Percentiles rank a stretch among this genome's conserved stretches.
phyloP scores from a whole-genome alignment of 2,329 filamentous ascomycete species.

The Paecilomyces niveus region DNA sequence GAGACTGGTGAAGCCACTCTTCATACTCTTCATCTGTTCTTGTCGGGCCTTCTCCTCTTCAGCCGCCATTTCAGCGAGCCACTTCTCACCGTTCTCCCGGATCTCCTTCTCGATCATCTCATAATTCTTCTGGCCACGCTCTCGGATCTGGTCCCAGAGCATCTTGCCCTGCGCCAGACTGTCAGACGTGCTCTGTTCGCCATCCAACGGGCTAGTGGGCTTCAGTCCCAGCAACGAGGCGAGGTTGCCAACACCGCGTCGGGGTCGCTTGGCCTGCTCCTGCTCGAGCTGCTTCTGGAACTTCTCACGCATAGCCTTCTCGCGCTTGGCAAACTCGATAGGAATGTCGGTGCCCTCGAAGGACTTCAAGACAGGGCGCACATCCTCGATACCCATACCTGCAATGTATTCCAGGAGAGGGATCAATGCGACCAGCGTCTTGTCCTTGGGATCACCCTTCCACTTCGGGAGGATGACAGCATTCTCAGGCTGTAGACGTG shows the following conservation, averaged over 20 bases:
- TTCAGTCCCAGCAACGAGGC: constrained; percentile 73
- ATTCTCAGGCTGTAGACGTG: constrained; percentile 90
- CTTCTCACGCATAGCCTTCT: constrained; percentile 75
- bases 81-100: constrained; percentile 85
- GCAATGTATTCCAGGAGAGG: constrained; percentile 97
- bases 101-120: constrained; percentile 85
- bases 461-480: constrained; percentile 87
- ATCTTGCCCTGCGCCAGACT: constrained; percentile 91
- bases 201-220: constrained; percentile 53
- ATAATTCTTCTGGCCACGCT: constrained; percentile 86
- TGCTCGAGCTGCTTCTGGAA: constrained; percentile 72
- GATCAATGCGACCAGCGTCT: constrained; percentile 78
- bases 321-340: constrained; percentile 78
- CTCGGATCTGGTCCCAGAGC: constrained; percentile 88
- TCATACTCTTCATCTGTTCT: constrained; percentile 89
- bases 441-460: constrained; percentile 76
- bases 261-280: constrained; percentile 57
- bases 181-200: constrained; percentile 65
- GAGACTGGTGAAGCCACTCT: constrained; percentile 61
- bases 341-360: constrained; percentile 88
- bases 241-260: constrained; percentile 58
- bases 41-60: constrained; percentile 84
- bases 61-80: constrained; percentile 87
- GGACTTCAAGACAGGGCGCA: constrained; percentile 76
- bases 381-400: constrained; percentile 84